Conservation (phyloP, 2,329 filamentous ascomycete species). For the Pseudopithomyces maydicus region DNA sequence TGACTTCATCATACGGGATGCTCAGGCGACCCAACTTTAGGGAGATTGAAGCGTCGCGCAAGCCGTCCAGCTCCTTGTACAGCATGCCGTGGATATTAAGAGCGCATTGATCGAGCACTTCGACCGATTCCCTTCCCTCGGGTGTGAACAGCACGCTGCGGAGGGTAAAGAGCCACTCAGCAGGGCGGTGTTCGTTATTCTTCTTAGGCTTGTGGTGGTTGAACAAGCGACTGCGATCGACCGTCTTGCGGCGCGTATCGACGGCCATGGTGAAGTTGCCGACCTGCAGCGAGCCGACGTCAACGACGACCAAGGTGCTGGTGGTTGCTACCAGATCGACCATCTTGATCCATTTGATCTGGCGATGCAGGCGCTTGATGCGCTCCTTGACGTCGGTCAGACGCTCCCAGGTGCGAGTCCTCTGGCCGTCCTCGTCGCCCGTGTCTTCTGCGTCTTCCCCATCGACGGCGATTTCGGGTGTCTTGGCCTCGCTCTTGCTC, state of each 20-base stretch:
- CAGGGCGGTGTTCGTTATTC: conserved; percentile 70
- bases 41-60: conserved; percentile 87
- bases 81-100: conserved; percentile 91
- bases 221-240: conserved; percentile 88
- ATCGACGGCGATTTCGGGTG: conserved; percentile 21
- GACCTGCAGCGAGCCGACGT: conserved; percentile 83
- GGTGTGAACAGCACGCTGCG: conserved; percentile 88
- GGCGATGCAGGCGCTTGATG: conserved; percentile 83
- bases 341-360: conserved; percentile 86
- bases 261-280: conserved; percentile 85
- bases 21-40: conserved; percentile 90
- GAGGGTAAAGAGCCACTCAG: conserved; percentile 90
- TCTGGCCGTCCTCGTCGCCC: conserved; percentile 46
- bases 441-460: conserved; percentile 24
- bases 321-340: conserved; percentile 87
- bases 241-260: conserved; percentile 88
- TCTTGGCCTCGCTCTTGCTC: conserved; percentile 20
- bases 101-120: conserved; percentile 85
- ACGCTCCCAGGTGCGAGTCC: conserved; percentile 79
- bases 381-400: conserved; percentile 80
- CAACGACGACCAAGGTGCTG: conserved; percentile 74
- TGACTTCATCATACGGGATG: conserved; percentile 86
- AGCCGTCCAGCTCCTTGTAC: conserved; percentile 81
- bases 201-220: conserved; percentile 61
- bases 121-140: conserved; percentile 80